Evolutionary conservation across 2,329 filamentous ascomycete species (phyloP), one percentile per base, ranked within the genome.

Genomic region (Basipetospora chlamydospora): DNA sequence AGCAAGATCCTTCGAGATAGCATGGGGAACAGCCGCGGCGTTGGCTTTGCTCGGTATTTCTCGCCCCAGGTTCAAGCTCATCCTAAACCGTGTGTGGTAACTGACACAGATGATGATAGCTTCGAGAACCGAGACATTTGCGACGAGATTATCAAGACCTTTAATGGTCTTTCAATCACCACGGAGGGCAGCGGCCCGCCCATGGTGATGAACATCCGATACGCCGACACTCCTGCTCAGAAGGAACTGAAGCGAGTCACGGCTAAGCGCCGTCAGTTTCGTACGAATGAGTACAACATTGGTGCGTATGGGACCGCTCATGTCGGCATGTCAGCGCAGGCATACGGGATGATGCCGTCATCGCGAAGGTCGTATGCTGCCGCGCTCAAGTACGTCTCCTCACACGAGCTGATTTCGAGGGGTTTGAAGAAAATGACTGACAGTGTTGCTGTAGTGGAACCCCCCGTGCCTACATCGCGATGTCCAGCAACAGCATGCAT

Each of bases 231-330:
- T 26, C 84, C 90, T 38, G 82, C 88, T 43, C 90, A 98, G 59
- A 98, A 98, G 66, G 77, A 90, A 53, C 70, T 98, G 47, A 98
- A 98, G 70, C 81, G 90, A 44, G 81, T 95, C 54, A 96, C 88
- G 28, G 86, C 90, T 22, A 86, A 94, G 55, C 84, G 87, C 40
- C 86, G 90, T 42, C 85, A 93, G 52, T 96, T 94, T 62, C 84
- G 90, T 41, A 90, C 88, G 40, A 90, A 90, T 40, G 90, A 96
- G 63, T 96, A 96, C 61, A 87, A 87, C 49, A 77, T 78, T 42
- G 73, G 75, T 40, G 75, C 75, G 29, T 79, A 79, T 47, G 75
- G 75, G 42, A 76, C 72, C 41, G 63, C 70, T 32, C 64, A 70
- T 41, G 70, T 78, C 35, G 67, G 72, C 12, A 60, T 75, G 48